Base-by-base conservation (phyloP, 176 grass and related monocot species). In the Hsuehochloa calcarea region DNA sequence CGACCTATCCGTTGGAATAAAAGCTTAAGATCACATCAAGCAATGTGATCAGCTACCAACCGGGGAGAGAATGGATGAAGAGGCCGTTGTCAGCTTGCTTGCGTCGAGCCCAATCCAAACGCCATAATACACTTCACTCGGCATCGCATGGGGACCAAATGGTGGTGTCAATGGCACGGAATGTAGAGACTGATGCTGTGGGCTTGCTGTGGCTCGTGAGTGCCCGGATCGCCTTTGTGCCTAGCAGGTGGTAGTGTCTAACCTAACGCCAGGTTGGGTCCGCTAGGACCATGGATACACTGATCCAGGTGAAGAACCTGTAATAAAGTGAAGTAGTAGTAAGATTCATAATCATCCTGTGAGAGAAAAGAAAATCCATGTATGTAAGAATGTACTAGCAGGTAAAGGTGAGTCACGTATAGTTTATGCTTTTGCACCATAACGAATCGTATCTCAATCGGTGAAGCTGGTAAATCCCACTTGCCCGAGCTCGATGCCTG, bases 51-150 rank as follows among this genome's bases (percentile, higher is more conserved):
- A 5, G 68, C 68, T 19, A 90, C 80, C 85, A 84, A 90, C 89
- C 80, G 50, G 27, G 62, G 84, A 16, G 78, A 56, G 37, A 64
- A 80, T 43, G 31, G 76, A 74, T 14, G 50, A 55, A 41, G 44
- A 43, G 44, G 25, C 66, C 10, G 13, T 52, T 11, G 70, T 68
- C 67, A 50, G 47, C 68, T 72, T 71, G 17, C 60, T 73, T 80
- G 89, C 89, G 61, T 87, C 68, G 68, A 75, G 85, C 27, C 88
- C 88, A 87, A 87, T 83, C 84, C 84, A 81, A 89, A 3, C 70
- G 61, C 41, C 77, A 80, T 35, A 46, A 78, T 3, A 47, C 60
- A 46, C 72, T 15, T 29, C 8, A 51, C 1, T 72, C 55, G 22
- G 29, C 62, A 12, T 22, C 52, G 43, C 27, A 16, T 47, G 12